A percentile compares a stretch with the other conserved stretches of the same genome.
Evolutionary conservation across 1,284 basidiomycete species (phyloP).

Genomic region (Puccinia brachypodii): DNA sequence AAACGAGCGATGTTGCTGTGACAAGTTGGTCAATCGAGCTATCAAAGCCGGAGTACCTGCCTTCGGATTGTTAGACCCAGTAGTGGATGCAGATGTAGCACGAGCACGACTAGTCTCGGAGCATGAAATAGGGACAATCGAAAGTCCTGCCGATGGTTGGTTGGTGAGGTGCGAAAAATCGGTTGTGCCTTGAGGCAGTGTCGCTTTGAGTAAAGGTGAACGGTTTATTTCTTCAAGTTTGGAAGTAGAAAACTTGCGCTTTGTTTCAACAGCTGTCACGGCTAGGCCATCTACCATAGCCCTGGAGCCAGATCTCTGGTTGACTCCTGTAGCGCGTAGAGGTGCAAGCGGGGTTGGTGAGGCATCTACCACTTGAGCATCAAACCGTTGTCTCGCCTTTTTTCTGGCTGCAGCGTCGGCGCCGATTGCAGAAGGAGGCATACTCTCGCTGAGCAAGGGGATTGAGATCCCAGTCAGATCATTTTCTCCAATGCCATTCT

Average conservation of each 20-base stretch:
- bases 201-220: constrained; percentile 46
- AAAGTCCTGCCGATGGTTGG: constrained; percentile 39
- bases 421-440: constrained; percentile 49
- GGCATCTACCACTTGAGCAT: constrained; percentile 45
- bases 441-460: constrained; percentile 64
- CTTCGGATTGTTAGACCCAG: constrained; percentile 25
- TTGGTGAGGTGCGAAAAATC: constrained; percentile 42
- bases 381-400: constrained; percentile 36
- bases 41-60: constrained; percentile 34
- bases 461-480: constrained; percentile 83
- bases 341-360: constrained; percentile 48
- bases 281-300: constrained; percentile 40
- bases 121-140: constrained; percentile 37
- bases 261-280: constrained; percentile 40
- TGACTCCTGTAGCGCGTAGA: constrained; percentile 43
- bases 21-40: constrained; percentile 35
- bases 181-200: constrained; percentile 27
- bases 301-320: constrained; percentile 48
- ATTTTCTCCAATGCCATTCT: constrained; percentile 84
- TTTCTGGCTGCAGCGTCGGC: constrained; percentile 33
- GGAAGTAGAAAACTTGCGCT: constrained; percentile 23
- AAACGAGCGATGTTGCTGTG: constrained; percentile 38
- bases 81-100: constrained; percentile 39
- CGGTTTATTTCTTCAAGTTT: constrained; percentile 42
- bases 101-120: constrained; percentile 35